These are phyloP conservation scores for Pezicula radicicola DNA, from an alignment of 2,329 filamentous ascomycete genomes.

Conservation along the genomic window DNA sequence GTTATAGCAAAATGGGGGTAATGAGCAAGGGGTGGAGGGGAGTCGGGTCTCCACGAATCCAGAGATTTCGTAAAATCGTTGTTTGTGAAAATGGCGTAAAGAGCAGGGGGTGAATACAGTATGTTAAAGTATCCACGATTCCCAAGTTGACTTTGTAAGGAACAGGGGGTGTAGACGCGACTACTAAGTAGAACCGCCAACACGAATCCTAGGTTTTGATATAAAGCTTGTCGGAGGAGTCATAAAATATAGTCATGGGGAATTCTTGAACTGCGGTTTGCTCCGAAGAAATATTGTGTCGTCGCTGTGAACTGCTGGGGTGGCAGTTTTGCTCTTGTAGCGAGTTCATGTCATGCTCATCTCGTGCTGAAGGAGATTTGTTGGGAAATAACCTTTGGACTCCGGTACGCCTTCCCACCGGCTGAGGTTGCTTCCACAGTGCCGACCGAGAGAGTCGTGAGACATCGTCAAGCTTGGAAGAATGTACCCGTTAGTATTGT, in stretches of 20 bases:
- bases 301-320: not conserved
- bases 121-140: too few relatives aligned
- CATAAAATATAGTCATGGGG: not conserved
- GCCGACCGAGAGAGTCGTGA: constrained; percentile 17
- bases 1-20: too few relatives aligned
- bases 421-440: constrained; percentile 18
- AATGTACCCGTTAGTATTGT: constrained; percentile 16
- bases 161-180: too few relatives aligned
- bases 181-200: too few relatives aligned
- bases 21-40: too few relatives aligned
- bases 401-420: constrained; percentile 26
- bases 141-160: too few relatives aligned
- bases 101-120: too few relatives aligned
- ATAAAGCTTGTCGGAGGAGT: too few relatives aligned
- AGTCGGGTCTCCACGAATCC: too few relatives aligned
- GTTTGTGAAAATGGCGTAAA: too few relatives aligned
- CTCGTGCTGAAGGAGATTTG: constrained; percentile 23
- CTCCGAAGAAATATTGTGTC: not conserved
- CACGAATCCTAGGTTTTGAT: too few relatives aligned
- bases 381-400: constrained; percentile 27
- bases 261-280: not conserved
- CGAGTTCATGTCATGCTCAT: constrained; percentile 23
- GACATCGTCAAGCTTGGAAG: constrained; percentile 21
- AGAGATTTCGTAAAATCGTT: too few relatives aligned
- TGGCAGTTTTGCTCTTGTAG: not conserved